phyloP scores from a whole-genome alignment of 345 rosid genomes.

The Lagerstroemia speciosa region DNA sequence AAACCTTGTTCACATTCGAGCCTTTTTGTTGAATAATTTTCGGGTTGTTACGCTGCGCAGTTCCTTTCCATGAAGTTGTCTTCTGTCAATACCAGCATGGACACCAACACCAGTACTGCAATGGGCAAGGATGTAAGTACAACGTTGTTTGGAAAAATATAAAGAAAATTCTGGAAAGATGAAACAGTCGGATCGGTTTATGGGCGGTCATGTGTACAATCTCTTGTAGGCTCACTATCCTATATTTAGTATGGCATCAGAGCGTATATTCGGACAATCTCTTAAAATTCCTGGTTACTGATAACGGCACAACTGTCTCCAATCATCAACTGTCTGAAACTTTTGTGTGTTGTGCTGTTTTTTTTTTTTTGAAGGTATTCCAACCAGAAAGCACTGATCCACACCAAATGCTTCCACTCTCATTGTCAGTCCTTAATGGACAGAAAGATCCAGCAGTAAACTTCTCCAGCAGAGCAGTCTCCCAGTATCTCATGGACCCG shows the following conservation, averaged over 20 bases:
- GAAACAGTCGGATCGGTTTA: no score
- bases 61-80: conserved; percentile 94
- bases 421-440: conserved; percentile 45
- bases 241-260: no score
- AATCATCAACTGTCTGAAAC: not conserved
- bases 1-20: not conserved
- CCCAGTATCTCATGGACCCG: conserved; percentile 31
- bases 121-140: conserved; percentile 65
- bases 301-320: not conserved
- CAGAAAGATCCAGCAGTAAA: conserved; percentile 31
- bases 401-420: conserved; percentile 38
- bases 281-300: no score
- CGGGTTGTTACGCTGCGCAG: conserved; percentile 29
- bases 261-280: no score
- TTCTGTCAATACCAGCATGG: conserved; percentile 77
- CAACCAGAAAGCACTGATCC: conserved; percentile 40
- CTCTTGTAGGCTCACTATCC: no score
- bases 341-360: not conserved
- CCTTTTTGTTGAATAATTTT: not conserved
- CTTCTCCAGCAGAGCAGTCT: conserved; percentile 24
- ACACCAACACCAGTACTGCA: conserved; percentile 45
- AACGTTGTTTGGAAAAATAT: not conserved
- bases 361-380: conserved; percentile 21
- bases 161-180: no score
- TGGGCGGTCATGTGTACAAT: no score